Base-by-base conservation (phyloP, 768 basidiomycete genomes). In the Roridomyces roridus region DNA sequence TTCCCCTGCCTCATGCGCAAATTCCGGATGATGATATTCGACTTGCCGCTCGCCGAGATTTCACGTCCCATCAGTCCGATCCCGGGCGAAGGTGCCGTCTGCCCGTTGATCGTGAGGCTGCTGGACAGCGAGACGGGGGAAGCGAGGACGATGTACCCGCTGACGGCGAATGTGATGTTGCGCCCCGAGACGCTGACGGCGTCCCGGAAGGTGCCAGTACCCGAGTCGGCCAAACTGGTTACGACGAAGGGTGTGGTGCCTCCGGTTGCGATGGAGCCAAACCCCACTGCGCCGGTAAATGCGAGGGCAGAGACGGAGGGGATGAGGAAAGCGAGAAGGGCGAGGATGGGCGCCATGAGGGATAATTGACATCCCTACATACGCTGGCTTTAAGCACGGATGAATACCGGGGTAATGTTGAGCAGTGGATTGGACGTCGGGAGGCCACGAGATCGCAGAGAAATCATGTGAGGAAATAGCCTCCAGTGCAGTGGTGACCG, bases 401-500 rank as follows among this genome's bases (percentile, higher is more conserved):
- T 34, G 31, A 34, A 72, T 92, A 15, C 66, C 92, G 25, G 77
- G 83, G 24, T 89, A 92, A 34, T 34, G 15, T 11, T 34, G 15
- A 11, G 10, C 31, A 34, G 10, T 34, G 31, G 31, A 34, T 34
- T 34, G 31, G 31, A 15, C 31, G 7, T 15, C 31, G 15, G 31
- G 31, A 34, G 31, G 11, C 31, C 31, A 34, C 15, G 31, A 15
- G 31, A 34, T 50, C 12, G 34, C 31, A 34, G 31, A 10, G 31
- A 34, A 34, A 34, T 34, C 10, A 3, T 21, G 17, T 24, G 21
- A 37, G 89, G 92, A 92, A n/a, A n/a, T n/a, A n/a, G n/a, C n/a
- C n/a, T n/a, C n/a, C n/a, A n/a, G n/a, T n/a, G n/a, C n/a, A n/a
- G n/a, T n/a, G n/a, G n/a, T n/a, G n/a, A n/a, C n/a, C n/a, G n/a